Evolutionary conservation across 176 grass and related monocot genomes (phyloP).

Genomic region (Sorghum bicolor): Sorghum_bicolor_NCBIv3 NC_012871.2:67805001-67805500

Average conservation of each 20-base stretch:
- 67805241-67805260: not conserved
- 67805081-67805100: not conserved
- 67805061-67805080: not conserved
- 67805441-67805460: constrained; percentile 76
- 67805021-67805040: not conserved
- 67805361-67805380: not conserved
- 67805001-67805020: not conserved
- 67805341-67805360: not conserved
- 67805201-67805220: not conserved
- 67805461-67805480: constrained; percentile 58
- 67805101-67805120: constrained; percentile 9
- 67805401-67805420: constrained; percentile 73
- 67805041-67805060: not conserved
- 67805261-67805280: constrained; percentile 50
- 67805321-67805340: constrained; percentile 54
- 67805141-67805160: not conserved
- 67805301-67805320: constrained; percentile 91
- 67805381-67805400: constrained; percentile 32
- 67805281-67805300: constrained; percentile 80
- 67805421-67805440: constrained; percentile 57
- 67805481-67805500: not conserved
- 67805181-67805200: constrained; percentile 15
- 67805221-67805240: not conserved
- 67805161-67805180: not conserved
- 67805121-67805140: constrained; percentile 6